These are phyloP conservation scores for Rhynchospora tenuis DNA, from an alignment of 176 grass and related monocot species.

Conservation along the genomic window DNA sequence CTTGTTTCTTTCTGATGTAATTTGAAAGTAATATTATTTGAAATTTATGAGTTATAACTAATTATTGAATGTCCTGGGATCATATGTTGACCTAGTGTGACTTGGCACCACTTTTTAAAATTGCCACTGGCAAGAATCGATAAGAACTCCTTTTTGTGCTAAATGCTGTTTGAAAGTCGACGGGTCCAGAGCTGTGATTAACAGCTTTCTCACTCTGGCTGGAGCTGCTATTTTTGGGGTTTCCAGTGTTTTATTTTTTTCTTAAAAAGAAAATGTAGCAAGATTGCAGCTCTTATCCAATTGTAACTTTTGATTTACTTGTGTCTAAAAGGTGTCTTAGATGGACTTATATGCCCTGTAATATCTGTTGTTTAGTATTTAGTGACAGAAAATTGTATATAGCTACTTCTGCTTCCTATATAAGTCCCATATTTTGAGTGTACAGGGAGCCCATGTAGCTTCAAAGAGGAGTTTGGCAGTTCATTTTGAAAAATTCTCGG, in stretches of 20 bases:
- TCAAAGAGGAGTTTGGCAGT: neutral
- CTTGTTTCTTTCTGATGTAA: neutral
- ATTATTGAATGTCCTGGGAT: neutral
- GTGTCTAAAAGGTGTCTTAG: neutral
- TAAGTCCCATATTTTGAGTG: neutral
- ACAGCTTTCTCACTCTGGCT: conserved; percentile 55
- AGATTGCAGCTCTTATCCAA: neutral
- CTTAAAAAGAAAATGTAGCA: neutral
- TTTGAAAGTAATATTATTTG: neutral
- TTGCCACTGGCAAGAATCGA: too few relatives aligned
- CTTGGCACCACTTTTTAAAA: neutral
- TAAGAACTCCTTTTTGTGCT: neutral
- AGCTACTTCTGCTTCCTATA: neutral
- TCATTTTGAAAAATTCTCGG: neutral
- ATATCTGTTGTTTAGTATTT: neutral
- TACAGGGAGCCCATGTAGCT: neutral
- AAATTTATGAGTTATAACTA: neutral
- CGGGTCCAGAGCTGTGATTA: conserved; percentile 48
- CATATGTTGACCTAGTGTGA: neutral
- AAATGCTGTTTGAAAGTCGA: conserved; percentile 2
- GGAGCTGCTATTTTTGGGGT: conserved; percentile 22
- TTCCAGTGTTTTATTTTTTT: neutral
- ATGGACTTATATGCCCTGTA: neutral
- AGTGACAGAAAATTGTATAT: neutral
- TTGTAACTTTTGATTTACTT: conserved; percentile 3